A percentile compares a stretch with the other conserved stretches of the same genome.
These are phyloP conservation scores for Termitomyces bulborhizus DNA, from an alignment of 768 basidiomycete species.

Conservation along the genomic window DNA sequence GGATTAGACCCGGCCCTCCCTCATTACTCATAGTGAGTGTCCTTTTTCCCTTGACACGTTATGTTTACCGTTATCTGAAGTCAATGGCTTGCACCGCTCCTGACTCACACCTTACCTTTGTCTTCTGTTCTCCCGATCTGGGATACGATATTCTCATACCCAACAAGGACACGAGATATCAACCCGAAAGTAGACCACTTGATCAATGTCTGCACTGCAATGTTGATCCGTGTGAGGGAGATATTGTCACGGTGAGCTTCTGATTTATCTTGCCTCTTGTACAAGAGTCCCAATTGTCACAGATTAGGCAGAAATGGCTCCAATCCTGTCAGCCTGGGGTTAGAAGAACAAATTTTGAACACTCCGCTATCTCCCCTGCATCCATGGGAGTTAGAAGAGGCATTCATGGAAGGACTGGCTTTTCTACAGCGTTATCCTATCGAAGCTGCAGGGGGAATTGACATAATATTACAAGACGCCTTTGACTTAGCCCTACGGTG, in stretches of 20 bases:
- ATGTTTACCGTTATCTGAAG: conserved; percentile 26
- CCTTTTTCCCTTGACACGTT: background rate
- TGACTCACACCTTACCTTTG: conserved; percentile 70
- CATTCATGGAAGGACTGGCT: conserved; percentile 59
- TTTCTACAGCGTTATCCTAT: conserved; percentile 64
- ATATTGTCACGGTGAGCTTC: conserved; percentile 47
- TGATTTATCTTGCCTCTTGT: background rate
- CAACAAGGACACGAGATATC: conserved; percentile 44
- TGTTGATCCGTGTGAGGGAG: conserved; percentile 54
- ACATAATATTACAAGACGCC: conserved; percentile 62
- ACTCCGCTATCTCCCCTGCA: conserved; percentile 35
- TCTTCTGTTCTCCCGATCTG: conserved; percentile 54
- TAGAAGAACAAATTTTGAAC: conserved; percentile 32
- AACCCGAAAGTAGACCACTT: conserved; percentile 64
- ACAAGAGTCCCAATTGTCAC: conserved; percentile 1
- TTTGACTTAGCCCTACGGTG: conserved; percentile 53
- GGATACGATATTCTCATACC: conserved; percentile 65
- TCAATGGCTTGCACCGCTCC: conserved; percentile 67
- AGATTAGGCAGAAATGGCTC: conserved; percentile 48
- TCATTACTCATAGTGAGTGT: conserved; percentile 73
- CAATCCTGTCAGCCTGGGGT: conserved; percentile 48
- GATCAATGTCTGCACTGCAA: conserved; percentile 64
- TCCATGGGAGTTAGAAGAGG: conserved; percentile 51
- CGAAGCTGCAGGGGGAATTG: conserved; percentile 61
- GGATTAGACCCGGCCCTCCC: conserved; percentile 68